These are phyloP conservation scores for Verbascum thapsus DNA, from an alignment of 257 asterid species.

Conservation along the genomic window DNA sequence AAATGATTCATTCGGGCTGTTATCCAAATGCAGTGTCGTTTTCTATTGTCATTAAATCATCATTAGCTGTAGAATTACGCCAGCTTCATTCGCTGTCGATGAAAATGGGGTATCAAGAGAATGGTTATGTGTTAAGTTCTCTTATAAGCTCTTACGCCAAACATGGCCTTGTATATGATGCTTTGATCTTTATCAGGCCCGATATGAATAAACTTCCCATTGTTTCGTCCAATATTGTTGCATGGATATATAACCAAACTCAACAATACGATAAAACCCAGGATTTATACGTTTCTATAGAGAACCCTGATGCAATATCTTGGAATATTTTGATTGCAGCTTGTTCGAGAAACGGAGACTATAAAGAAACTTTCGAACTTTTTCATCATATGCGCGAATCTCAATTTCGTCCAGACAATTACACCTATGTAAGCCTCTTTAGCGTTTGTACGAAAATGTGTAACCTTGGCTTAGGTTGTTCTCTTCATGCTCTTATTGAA, in stretches of 20 bases:
- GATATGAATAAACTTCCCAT: constrained; percentile 40
- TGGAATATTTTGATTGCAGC: constrained; percentile 90
- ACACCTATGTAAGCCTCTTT: constrained; percentile 78
- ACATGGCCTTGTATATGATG: constrained; percentile 52
- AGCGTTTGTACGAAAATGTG: constrained; percentile 60
- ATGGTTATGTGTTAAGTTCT: constrained; percentile 59
- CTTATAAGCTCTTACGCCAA: constrained; percentile 65
- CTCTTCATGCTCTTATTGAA: constrained; percentile 63
- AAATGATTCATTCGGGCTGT: constrained; percentile 60
- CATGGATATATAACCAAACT: constrained; percentile 65
- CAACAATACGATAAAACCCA: constrained; percentile 72
- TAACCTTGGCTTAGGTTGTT: constrained; percentile 74
- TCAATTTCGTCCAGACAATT: constrained; percentile 56
- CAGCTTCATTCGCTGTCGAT: constrained; percentile 68
- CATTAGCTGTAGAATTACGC: constrained; percentile 42
- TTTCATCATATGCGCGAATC: constrained; percentile 65
- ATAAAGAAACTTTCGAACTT: constrained; percentile 67
- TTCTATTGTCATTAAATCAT: constrained; percentile 61
- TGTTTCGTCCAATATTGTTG: constrained; percentile 56
- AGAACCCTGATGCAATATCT: constrained; percentile 72
- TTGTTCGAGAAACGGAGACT: constrained; percentile 82
- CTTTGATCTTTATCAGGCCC: constrained; percentile 46
- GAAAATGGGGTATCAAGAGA: constrained; percentile 63
- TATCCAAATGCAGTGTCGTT: constrained; percentile 62
- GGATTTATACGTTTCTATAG: constrained; percentile 63